Conservation (phyloP, 2,329 filamentous ascomycete genomes). For the Curvularia verruculosa region DNA sequence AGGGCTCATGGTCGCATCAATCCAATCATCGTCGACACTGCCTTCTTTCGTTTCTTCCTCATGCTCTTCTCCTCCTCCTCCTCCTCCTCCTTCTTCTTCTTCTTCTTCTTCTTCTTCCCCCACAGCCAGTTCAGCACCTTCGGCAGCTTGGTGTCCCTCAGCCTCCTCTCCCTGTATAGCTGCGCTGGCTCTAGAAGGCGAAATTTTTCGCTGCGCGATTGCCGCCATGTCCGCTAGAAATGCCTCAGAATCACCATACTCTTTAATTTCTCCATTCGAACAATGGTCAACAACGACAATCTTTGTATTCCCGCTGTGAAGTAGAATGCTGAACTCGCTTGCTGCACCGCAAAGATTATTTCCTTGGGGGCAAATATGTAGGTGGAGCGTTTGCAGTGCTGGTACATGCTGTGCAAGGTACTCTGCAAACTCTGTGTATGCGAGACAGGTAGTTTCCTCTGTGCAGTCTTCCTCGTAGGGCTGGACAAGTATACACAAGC, state of each 20-base stretch:
- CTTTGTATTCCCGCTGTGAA: conserved; percentile 13
- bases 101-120: neutral
- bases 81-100: neutral
- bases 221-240: conserved; percentile 14
- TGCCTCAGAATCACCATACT: conserved; percentile 5
- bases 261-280: conserved; percentile 6
- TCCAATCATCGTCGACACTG: conserved; percentile 16
- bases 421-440: conserved; percentile 27
- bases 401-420: conserved; percentile 25
- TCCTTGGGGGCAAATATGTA: conserved; percentile 27
- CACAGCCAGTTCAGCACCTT: neutral
- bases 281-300: conserved; percentile 13
- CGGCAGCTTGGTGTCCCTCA: neutral
- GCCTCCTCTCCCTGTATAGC: neutral
- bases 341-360: conserved; percentile 8
- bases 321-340: conserved; percentile 19
- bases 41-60: neutral
- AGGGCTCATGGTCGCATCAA: conserved; percentile 15
- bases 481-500: conserved; percentile 32
- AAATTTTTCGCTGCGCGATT: neutral
- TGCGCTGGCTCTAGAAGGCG: neutral
- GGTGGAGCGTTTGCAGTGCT: conserved; percentile 21
- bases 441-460: conserved; percentile 9
- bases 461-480: conserved; percentile 41
- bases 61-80: neutral